Evolutionary conservation across 1,139 yeast species (phyloP), one percentile per base, ranked within the genome.

Genomic region (Wickerhamomyces sp.): DNA sequence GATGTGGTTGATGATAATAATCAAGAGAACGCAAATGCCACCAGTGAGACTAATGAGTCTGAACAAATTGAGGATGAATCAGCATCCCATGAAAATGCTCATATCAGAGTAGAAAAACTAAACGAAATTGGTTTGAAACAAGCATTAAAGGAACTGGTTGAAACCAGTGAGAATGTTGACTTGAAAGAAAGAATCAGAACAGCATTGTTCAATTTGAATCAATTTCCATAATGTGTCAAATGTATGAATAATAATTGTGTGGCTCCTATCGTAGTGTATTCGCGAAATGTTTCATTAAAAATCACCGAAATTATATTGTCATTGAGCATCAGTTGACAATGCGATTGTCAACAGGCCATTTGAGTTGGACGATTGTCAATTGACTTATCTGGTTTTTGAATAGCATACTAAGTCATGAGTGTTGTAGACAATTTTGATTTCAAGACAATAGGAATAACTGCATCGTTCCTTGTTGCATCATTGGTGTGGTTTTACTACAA

Each of bases 121-220:
- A 48, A 43, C 18, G 41, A 35, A 5, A 18, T 51, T 33, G 55
- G 49, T 3, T 43, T 47, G 24, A 38, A 33, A 3, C 33, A 43
- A 37, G 41, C 45, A 5, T 55, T 75, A 34, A 54, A 60, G 7
- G 58, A 58, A 7, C 38, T 72, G 28, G 45, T 64, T 27, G 58
- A 57, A 18, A 47, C 45, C 15, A 67, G 58, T 33, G 62, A 65
- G 5, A 56, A 58, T 16, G 48, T 70, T 37, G 80, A 75, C 55
- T 64, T 73, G 32, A 63, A 69, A 19, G 79, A 74, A 47, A 61
- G 79, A 31, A 65, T 72, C 13, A 68, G 71, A 46, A 65, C 69
- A 6, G 79, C 78, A 1, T 48, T 72, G 31, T 64, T 63, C 20
- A 52, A 46, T 29, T 38, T 53, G 28, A 38, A 36, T 15, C 35